phyloP scores from a whole-genome alignment of 1,139 yeast species.

The Geotrichum restrictum region DNA sequence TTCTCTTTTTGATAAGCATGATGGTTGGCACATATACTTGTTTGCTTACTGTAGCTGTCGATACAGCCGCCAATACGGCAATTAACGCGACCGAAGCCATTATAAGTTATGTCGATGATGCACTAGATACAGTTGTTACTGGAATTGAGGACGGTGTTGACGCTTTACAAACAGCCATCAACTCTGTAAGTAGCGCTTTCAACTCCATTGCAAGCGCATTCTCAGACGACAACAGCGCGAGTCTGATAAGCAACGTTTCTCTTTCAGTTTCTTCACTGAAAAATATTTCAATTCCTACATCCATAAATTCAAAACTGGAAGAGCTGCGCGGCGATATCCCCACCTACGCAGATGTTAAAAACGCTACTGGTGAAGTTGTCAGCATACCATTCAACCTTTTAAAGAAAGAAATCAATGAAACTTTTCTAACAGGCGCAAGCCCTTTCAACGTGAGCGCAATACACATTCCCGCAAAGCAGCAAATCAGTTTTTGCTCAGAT shows the following conservation, averaged over 20 bases:
- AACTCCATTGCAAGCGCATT: conserved; percentile 53
- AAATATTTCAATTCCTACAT: conserved; percentile 59
- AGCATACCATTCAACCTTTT: conserved; percentile 53
- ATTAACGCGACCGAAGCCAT: conserved; percentile 66
- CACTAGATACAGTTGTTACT: conserved; percentile 51
- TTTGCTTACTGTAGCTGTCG: conserved; percentile 65
- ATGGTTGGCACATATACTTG: conserved; percentile 85
- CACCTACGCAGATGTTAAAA: conserved; percentile 53
- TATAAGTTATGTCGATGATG: conserved; percentile 55
- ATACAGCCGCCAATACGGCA: conserved; percentile 69
- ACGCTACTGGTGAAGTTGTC: conserved; percentile 47
- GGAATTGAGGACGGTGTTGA: conserved; percentile 61
- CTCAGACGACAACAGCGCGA: conserved; percentile 41
- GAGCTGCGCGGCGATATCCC: conserved; percentile 49
- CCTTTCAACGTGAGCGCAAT: conserved; percentile 23
- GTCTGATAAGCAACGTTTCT: conserved; percentile 43
- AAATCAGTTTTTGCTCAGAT: conserved; percentile 27
- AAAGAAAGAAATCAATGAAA: conserved; percentile 40
- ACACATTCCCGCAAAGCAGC: conserved; percentile 19
- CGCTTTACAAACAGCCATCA: conserved; percentile 49
- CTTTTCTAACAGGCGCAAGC: conserved; percentile 16
- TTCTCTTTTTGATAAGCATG: conserved; percentile 64
- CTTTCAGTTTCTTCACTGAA: conserved; percentile 55
- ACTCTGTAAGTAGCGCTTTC: conserved; percentile 41
- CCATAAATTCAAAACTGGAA: conserved; percentile 53